A percentile compares a stretch with the other conserved stretches of the same genome.
Conservation (phyloP, 306 rosid genomes). For the Rubus idaeus region DNA sequence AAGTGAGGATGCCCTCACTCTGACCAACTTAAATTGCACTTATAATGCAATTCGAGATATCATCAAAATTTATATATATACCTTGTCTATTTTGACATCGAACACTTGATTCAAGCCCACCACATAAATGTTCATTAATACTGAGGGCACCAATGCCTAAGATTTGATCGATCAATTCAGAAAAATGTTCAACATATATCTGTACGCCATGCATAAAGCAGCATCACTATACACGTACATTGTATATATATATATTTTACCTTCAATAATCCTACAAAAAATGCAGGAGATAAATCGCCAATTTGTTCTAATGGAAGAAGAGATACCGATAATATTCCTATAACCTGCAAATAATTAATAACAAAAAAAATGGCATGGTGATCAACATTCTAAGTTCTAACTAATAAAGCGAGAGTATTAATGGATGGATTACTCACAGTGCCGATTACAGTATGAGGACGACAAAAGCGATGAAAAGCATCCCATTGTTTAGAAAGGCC, state of each 20-base stretch:
- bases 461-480: constrained; percentile 24
- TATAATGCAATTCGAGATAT: too few relatives aligned
- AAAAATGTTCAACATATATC: not conserved
- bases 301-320: constrained; percentile 27
- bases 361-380: not conserved
- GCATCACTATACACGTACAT: too few relatives aligned
- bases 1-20: too few relatives aligned
- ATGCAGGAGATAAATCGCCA: constrained; percentile 18
- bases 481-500: constrained; percentile 15
- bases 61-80: not conserved
- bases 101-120: constrained; percentile 31
- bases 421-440: constrained; percentile 5
- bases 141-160: constrained; percentile 28
- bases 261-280: constrained; percentile 23
- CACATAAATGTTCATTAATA: constrained; percentile 28
- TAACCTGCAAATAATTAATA: constrained; percentile 5
- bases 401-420: too few relatives aligned
- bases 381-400: too few relatives aligned
- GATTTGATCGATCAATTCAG: not conserved
- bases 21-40: too few relatives aligned
- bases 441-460: constrained; percentile 32
- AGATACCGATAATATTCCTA: constrained; percentile 24
- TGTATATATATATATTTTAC: not conserved
- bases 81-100: constrained; percentile 30
- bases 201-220: not conserved